Conservation (phyloP, 2,329 filamentous ascomycete genomes). For the Aspergillus neoniger region DNA sequence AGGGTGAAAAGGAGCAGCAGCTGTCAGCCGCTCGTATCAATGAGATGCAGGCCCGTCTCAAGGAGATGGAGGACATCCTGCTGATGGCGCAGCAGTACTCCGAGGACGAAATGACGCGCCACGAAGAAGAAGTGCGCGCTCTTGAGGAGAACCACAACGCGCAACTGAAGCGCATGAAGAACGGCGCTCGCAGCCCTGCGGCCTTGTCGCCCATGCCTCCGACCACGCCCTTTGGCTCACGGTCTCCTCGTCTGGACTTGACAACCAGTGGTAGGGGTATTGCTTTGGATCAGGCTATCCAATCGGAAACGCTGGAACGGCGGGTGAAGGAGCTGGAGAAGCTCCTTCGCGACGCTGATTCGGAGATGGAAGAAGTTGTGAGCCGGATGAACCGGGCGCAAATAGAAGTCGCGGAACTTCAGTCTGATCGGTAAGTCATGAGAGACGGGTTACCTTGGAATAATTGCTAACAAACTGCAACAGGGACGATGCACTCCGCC, state of each 20-base stretch:
- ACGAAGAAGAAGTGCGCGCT: slow-evolving; percentile 79
- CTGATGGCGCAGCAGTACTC: slow-evolving; percentile 80
- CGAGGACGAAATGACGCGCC: slow-evolving; percentile 77
- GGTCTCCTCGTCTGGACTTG: slow-evolving; percentile 61
- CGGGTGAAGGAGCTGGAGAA: slow-evolving; percentile 83
- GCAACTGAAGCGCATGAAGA: slow-evolving; percentile 74
- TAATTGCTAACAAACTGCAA: slow-evolving; percentile 23
- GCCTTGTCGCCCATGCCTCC: slow-evolving; percentile 60
- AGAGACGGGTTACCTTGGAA: slow-evolving; percentile 1
- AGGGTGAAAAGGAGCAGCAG: slow-evolving; percentile 81
- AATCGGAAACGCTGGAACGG: slow-evolving; percentile 73
- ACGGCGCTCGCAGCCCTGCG: slow-evolving; percentile 48
- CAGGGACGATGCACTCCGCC: slow-evolving; percentile 70
- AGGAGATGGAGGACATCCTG: slow-evolving; percentile 79
- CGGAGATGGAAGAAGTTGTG: slow-evolving; percentile 82
- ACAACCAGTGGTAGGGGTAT: slow-evolving; percentile 63
- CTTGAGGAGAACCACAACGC: slow-evolving; percentile 75
- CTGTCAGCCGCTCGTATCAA: slow-evolving; percentile 80
- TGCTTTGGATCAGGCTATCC: slow-evolving; percentile 66
- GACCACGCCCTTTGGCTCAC: slow-evolving; percentile 60
- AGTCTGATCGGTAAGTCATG: slow-evolving; percentile 53
- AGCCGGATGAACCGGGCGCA: slow-evolving; percentile 79
- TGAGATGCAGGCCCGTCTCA: slow-evolving; percentile 77
- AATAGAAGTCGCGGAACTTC: slow-evolving; percentile 78
- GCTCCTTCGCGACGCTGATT: slow-evolving; percentile 72